Conservation (phyloP, 2,329 filamentous ascomycete genomes). For the Thelonectria blattea region DNA sequence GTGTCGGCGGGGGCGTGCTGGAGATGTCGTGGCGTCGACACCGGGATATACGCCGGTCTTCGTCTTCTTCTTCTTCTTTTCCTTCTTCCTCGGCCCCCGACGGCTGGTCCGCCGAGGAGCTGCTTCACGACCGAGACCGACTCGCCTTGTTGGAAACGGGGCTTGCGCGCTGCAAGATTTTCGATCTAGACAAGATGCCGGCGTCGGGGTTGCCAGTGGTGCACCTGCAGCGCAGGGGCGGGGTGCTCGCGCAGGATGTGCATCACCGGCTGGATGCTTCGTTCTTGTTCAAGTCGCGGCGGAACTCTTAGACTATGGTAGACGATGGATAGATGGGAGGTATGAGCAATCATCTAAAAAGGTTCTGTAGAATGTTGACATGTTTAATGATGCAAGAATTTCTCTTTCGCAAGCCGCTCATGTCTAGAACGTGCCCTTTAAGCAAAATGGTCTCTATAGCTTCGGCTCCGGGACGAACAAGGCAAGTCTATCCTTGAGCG, state of each 20-base stretch:
- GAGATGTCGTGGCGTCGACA: slow-evolving; percentile 47
- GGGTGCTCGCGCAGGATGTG: slow-evolving; percentile 3
- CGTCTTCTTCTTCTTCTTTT: not conserved
- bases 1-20: slow-evolving; percentile 54
- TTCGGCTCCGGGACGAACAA: slow-evolving; percentile 65
- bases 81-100: slow-evolving; percentile 25
- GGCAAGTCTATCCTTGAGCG: slow-evolving; percentile 64
- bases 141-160: slow-evolving; percentile 43
- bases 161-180: slow-evolving; percentile 34
- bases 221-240: not conserved
- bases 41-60: slow-evolving; percentile 23
- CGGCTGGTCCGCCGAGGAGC: slow-evolving; percentile 34
- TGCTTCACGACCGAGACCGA: slow-evolving; percentile 22
- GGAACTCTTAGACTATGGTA: not conserved
- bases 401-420: slow-evolving; percentile 9
- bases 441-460: slow-evolving; percentile 50
- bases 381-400: slow-evolving; percentile 9
- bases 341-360: not conserved
- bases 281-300: not conserved
- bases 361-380: slow-evolving; percentile 4
- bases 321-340: not conserved
- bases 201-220: slow-evolving; percentile 31
- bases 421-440: slow-evolving; percentile 10
- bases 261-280: not conserved
- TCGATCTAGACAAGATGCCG: slow-evolving; percentile 29